Conservation (phyloP, 208 protist species). For the Leishmania turanica region DNA sequence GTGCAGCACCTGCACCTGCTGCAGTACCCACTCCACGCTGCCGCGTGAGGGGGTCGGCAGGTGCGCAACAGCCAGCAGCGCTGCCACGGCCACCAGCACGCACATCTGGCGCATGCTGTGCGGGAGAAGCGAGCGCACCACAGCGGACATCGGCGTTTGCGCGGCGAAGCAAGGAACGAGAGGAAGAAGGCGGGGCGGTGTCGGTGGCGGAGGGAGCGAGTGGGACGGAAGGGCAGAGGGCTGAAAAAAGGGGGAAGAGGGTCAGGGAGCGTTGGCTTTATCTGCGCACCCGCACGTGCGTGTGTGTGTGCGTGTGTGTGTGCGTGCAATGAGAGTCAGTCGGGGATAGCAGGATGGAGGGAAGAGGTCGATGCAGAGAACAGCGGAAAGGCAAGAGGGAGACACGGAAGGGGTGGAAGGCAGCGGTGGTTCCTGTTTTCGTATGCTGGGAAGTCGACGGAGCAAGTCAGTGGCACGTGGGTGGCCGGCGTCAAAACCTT, state of each 20-base stretch:
- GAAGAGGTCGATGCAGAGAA: background rate
- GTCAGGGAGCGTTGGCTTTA: background rate
- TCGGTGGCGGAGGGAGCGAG: background rate
- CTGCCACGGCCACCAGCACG: conserved; percentile 7
- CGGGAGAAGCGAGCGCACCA: background rate
- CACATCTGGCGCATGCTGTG: conserved; percentile 10
- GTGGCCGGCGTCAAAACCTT: background rate
- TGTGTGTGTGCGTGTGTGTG: background rate
- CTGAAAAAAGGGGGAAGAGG: background rate
- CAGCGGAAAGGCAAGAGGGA: background rate
- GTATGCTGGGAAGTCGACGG: background rate
- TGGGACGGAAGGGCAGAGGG: background rate
- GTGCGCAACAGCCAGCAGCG: conserved; percentile 14
- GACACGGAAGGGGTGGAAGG: background rate
- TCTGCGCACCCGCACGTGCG: background rate
- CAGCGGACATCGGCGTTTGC: background rate
- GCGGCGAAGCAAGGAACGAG: background rate
- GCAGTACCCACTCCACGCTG: conserved; percentile 16
- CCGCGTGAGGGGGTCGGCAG: conserved; percentile 17
- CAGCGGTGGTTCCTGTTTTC: background rate
- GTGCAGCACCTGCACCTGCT: conserved; percentile 48
- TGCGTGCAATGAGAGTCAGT: background rate
- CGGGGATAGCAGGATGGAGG: background rate
- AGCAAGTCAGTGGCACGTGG: background rate
- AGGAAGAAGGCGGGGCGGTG: background rate